These are phyloP conservation scores for Hortiboletus flavorubellus DNA, from an alignment of 768 basidiomycete genomes.

Conservation along the genomic window DNA sequence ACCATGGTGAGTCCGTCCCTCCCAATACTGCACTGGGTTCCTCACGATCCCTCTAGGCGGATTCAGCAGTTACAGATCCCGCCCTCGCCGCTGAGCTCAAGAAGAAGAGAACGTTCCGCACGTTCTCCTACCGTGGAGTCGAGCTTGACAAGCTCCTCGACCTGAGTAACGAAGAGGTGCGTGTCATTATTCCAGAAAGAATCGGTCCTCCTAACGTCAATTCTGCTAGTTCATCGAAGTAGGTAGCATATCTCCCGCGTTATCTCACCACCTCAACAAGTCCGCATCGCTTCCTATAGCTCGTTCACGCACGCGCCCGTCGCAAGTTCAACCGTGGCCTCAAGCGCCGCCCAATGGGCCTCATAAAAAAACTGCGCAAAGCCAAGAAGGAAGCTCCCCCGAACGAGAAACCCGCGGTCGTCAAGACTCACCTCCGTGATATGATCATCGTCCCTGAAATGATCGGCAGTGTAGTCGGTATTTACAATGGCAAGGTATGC, in stretches of 20 bases:
- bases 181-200: constrained; percentile 20
- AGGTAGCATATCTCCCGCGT: constrained; percentile 28
- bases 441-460: constrained; percentile 99
- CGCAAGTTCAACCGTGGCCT: constrained; percentile 98
- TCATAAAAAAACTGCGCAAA: constrained; percentile 99
- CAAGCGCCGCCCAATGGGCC: constrained; percentile 96
- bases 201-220: background rate
- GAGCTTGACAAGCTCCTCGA: constrained; percentile 99
- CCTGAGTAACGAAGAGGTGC: constrained; percentile 90
- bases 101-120: constrained; percentile 98
- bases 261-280: background rate
- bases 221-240: constrained; percentile 71
- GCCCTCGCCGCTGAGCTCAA: constrained; percentile 93
- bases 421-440: constrained; percentile 98
- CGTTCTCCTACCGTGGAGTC: constrained; percentile 97
- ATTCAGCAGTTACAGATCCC: constrained; percentile 84
- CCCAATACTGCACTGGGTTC: background rate
- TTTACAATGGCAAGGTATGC: constrained; percentile 94
- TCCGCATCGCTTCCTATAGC: constrained; percentile 40
- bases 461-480: constrained; percentile 97
- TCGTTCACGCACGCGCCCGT: constrained; percentile 98
- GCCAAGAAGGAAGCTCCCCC: constrained; percentile 99
- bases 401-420: constrained; percentile 97
- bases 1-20: constrained; percentile 30
- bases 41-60: constrained; percentile 51